Base-by-base conservation (phyloP, 176 grass and related monocot genomes). In the Tillandsia leiboldiana region DNA sequence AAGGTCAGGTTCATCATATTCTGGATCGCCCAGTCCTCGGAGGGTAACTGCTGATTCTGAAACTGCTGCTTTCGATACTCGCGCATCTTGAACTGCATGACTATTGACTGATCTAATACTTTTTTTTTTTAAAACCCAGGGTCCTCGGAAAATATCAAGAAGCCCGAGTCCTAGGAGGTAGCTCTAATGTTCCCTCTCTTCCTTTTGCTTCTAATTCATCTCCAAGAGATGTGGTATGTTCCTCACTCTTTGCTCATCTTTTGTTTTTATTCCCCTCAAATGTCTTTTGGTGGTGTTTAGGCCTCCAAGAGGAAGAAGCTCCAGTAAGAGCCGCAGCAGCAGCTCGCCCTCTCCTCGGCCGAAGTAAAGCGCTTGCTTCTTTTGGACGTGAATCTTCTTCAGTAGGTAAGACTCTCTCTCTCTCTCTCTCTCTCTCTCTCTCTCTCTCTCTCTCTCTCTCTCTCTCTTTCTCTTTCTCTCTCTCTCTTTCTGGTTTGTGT, bases 151-250 rank as follows among this genome's bases (percentile, higher is more conserved):
- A 63, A 77, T 86, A 24, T 93, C 94, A 75, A 92, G 89, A 79
- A 99, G 94, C 48, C 89, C 87, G 54, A 99, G 89, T 70, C 94
- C 94, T 73, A 87, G 79, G 86, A 99, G 89, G 94, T 99, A 82
- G 26, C 27, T 1, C 27, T 1, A 50, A 51, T 14, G 48, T 23
- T 27, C 12, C 48, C 9, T 12, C 48, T 61, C 8, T 20, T 57
- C 53, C 56, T 61, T 22, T 61, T 23, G 56, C 22, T 61, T 61
- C 56, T 61, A 61, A 61, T 23, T 61, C 22, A 18, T 15, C 15
- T 59, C 14, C 15, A 6, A 59, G 13, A 17, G 13, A 17, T 59
- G 54, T 17, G 20, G 8, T 61, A 61, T 6, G 22, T 18, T 18
- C 22, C 17, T 23, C n/a, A n/a, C 15, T 18, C 22, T 61, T 8